phyloP scores from a whole-genome alignment of 495 filamentous ascomycete genomes.

The Haplographium delicatum region DNA sequence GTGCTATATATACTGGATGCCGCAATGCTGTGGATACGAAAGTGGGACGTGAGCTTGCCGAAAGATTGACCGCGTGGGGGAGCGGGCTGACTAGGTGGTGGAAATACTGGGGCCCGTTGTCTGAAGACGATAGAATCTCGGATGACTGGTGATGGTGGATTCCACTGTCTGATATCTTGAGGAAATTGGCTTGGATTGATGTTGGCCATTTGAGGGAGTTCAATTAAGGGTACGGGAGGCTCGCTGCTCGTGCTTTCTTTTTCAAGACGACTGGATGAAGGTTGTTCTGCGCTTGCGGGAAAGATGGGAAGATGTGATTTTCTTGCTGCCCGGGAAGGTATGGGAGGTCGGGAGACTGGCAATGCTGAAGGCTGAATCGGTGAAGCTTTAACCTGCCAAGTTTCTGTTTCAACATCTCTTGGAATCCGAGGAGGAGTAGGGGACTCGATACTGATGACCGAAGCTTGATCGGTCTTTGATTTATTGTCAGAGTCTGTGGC shows the following conservation, averaged over 20 bases:
- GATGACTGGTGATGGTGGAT: conserved; percentile 10
- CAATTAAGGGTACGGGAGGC: conserved; percentile 4
- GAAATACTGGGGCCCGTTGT: conserved; percentile 14
- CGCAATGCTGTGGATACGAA: conserved; percentile 6
- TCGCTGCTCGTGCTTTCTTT: neutral
- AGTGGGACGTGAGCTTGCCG: neutral
- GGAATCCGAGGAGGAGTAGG: neutral
- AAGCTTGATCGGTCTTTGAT: conserved; percentile 11
- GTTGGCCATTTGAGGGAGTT: neutral
- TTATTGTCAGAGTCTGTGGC: neutral
- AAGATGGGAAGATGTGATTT: conserved; percentile 12
- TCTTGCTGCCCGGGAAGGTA: conserved; percentile 1
- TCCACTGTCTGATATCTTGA: conserved; percentile 10
- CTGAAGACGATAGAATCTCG: conserved; percentile 17
- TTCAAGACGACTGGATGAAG: neutral
- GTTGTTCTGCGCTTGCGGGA: neutral
- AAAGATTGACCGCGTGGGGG: neutral
- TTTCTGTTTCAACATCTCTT: neutral
- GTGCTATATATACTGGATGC: conserved; percentile 18
- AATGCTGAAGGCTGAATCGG: neutral
- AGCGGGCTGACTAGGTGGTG: neutral
- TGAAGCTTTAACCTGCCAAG: too few relatives aligned
- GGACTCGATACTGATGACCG: conserved; percentile 9
- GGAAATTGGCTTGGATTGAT: conserved; percentile 7
- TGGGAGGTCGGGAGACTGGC: neutral